Base-by-base conservation (phyloP, 2,329 filamentous ascomycete species). In the Camillea tinctor region DNA sequence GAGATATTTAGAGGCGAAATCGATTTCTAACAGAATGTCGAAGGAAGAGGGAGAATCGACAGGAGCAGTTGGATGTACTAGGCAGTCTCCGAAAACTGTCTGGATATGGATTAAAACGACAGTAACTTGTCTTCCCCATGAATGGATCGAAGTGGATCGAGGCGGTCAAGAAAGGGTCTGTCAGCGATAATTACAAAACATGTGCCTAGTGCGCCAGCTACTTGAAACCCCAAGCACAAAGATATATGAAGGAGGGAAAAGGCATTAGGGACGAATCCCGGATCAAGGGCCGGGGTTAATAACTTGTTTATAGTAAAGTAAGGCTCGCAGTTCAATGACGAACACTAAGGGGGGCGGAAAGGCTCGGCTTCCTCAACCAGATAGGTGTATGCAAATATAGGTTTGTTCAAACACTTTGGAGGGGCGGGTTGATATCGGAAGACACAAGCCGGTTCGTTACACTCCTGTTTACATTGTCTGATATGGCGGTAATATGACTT, bases 1-100 rank as follows among this genome's bases (percentile, higher is more conserved):
- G 92, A 95, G 71, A 81, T 88, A 48, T 96, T 99, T 81, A 86
- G 93, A 70, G 87, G 87, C 60, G 93, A 97, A 72, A 95, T 97
- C 81, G 93, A 97, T 61, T 97, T 97, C 69, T 85, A 76, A 69
- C 50, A 55, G 52, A 60, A 23, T 19, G 50, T 23, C 7, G 40
- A 13, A 11, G 26, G 26, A 26, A 4, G 26, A 30, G 26, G 23
- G 19, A 51, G 24, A 6, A n/a, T 54, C 5, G 26, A 15, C 15
- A 17, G 50, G 19, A 15, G 51, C 13, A 15, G 44, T 21, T 56
- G 56, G 58, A 52, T 23, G 50, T 52, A 24, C 9, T 26, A 22
- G 19, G 7, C 11, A 51, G 8, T 9, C 50, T 30, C 20, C 9
- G 11, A n/a, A 20, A 17, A 52, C n/a, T 24, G 3, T 52, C 8